Base-by-base conservation (phyloP, 257 asterid species). In the Buddleja alternifolia region DNA sequence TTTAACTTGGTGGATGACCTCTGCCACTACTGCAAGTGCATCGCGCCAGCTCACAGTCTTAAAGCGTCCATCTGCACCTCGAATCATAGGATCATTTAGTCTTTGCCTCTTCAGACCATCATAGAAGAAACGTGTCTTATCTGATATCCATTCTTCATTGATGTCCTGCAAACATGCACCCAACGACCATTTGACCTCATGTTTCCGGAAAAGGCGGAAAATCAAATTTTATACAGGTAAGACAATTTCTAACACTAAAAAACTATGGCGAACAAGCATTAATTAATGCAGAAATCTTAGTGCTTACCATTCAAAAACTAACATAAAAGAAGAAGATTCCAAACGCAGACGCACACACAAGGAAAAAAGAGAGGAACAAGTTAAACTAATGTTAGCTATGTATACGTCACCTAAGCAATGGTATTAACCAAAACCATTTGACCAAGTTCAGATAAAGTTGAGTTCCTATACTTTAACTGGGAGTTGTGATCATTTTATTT, bases 81-180 rank as follows among this genome's bases (percentile, higher is more conserved):
- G 93, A 73, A 94, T 80, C 99, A 94, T 94, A 56, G 99, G 98
- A 73, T 94, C 99, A 75, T 89, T 94, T 62, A 94, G 78, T 85
- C 99, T 87, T 75, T 94, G 99, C 82, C 97, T 89, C 95, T 94
- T 94, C 73, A 94, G 81, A 71, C 98, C 99, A 78, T 94, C 99
- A 66, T 94, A 94, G 81, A 74, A 91, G 87, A 94, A 94, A 61
- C 99, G 97, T 17, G 97, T 94, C 82, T 91, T 94, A 73, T 94
- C 99, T 58, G 99, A 94, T 77, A 94, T 94, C 99, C 99, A 94
- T 78, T 94, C 99, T 75, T 94, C 99, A 63, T 94, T 94, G 75
- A 94, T 94, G 68, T 89, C 99, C 99, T 87, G 83, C 67, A 81
- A 24, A 70, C 15, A 60, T 15, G 72, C 54, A 83, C 23, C 24